Conservation (phyloP, 345 rosid species). For the Salix caprea region DNA sequence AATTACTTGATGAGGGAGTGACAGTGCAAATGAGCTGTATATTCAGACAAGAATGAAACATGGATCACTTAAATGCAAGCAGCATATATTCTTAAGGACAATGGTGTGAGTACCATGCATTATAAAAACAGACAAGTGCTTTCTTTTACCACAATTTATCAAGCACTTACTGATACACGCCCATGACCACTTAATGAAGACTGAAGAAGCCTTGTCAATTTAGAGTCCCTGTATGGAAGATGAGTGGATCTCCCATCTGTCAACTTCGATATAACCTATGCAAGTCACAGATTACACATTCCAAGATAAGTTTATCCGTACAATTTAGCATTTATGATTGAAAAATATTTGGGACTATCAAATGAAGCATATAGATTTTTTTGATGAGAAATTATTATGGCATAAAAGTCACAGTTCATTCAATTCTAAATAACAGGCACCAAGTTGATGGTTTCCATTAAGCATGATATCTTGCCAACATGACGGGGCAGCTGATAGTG, state of each 20-base stretch:
- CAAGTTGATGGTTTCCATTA: not conserved
- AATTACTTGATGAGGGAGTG: constrained; percentile 92
- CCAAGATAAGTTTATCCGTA: constrained; percentile 8
- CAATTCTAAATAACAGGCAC: not conserved
- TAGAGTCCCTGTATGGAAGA: constrained; percentile 97
- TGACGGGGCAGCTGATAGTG: not conserved
- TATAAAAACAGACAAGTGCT: not conserved
- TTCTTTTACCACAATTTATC: constrained; percentile 3
- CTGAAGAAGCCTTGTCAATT: constrained; percentile 94
- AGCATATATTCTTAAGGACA: not conserved
- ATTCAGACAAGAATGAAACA: constrained; percentile 23
- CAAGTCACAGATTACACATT: constrained; percentile 10
- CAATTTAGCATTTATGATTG: not conserved
- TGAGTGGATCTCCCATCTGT: constrained; percentile 87
- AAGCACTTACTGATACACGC: constrained; percentile 86
- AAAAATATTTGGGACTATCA: not conserved
- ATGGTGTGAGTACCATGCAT: not conserved
- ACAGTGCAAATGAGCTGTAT: constrained; percentile 96
- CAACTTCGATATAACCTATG: constrained; percentile 92
- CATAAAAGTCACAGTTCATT: not conserved
- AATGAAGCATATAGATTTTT: not conserved
- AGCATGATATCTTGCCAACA: too few relatives aligned
- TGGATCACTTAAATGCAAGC: not conserved
- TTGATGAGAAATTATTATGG: not conserved
- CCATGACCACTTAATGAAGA: constrained; percentile 98